Evolutionary conservation across 106 monocot genomes (phyloP), one percentile per base, ranked within the genome.

Genomic region (Allium cepa): DNA sequence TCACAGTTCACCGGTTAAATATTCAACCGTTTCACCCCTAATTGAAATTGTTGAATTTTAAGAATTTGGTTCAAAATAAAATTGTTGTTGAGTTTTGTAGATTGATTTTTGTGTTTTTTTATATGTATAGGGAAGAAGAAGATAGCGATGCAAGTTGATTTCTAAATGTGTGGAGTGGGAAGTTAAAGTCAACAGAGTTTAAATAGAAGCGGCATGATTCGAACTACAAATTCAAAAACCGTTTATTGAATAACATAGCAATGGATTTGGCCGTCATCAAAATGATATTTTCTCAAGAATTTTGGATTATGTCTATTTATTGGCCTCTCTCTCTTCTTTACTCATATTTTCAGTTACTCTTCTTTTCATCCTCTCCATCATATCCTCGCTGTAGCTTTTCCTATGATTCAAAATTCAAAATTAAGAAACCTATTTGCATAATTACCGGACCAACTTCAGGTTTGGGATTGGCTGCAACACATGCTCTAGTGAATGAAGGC

Each of bases 391-490:
- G 74, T 50, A 46, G 75, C 60, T 51, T 67, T 46, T 56, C 55
- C 46, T 15, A 56, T 4, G 56, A 55, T 26, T 57, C 76, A 2
- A 57, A 16, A 10, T 69, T 56, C 47, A 14, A 12, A 9, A n/a
- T 76, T 73, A 27, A 52, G 18, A 50, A 64, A 8, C 91, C 88
- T 9, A 62, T 91, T 50, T 91, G 95, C 69, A 71, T 96, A 17
- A 63, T 96, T 66, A 96, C 95, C 7, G 95, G 95, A 47, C 91
- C 88, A 49, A 81, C 91, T 13, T 96, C 95, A 4, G 95, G 95
- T 2, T 56, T 96, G 71, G 95, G 95, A 5, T 75, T 69, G 56
- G 91, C 77, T 2, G 79, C 91, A 9, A 85, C 88, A 2, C 73
- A 22, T 9, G 79, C 71, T 2, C 73, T 95, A 2, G 80, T 83